Evolutionary conservation across 2,329 filamentous ascomycete species (phyloP).

Genomic region (Trichophaea hybrida): DNA sequence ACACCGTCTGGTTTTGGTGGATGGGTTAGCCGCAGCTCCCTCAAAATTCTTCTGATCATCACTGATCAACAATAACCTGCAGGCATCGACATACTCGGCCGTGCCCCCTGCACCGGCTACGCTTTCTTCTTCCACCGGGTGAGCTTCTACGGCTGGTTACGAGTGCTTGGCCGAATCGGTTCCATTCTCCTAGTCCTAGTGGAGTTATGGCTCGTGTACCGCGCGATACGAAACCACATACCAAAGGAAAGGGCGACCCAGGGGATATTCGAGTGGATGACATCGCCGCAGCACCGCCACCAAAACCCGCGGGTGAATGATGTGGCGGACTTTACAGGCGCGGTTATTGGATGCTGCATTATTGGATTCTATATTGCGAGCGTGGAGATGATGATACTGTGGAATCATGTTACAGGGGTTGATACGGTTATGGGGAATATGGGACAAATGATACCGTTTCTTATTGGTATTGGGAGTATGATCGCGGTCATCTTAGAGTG

Average conservation of each 20-base stretch:
- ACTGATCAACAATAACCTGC: background rate
- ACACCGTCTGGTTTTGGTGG: conserved; percentile 19
- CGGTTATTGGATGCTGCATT: background rate
- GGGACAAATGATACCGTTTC: background rate
- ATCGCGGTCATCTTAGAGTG: background rate
- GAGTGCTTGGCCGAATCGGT: background rate
- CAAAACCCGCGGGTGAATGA: background rate
- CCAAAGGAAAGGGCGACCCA: background rate
- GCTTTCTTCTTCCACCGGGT: background rate
- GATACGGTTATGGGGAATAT: conserved; percentile 7
- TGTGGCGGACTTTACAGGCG: background rate
- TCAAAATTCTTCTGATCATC: conserved; percentile 6
- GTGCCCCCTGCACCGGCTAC: background rate
- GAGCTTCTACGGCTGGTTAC: background rate
- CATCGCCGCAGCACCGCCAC: background rate
- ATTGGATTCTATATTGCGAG: conserved; percentile 13
- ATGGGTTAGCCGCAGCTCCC: conserved; percentile 2
- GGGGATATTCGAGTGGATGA: background rate
- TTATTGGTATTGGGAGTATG: background rate
- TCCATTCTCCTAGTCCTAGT: background rate
- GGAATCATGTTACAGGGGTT: conserved; percentile 26
- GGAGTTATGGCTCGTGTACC: conserved; percentile 8
- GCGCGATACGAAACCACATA: background rate
- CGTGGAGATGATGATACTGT: conserved; percentile 24
- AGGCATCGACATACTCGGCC: background rate